Base-by-base conservation (phyloP, 2,329 filamentous ascomycete species). In the Lizonia empirigonia region DNA sequence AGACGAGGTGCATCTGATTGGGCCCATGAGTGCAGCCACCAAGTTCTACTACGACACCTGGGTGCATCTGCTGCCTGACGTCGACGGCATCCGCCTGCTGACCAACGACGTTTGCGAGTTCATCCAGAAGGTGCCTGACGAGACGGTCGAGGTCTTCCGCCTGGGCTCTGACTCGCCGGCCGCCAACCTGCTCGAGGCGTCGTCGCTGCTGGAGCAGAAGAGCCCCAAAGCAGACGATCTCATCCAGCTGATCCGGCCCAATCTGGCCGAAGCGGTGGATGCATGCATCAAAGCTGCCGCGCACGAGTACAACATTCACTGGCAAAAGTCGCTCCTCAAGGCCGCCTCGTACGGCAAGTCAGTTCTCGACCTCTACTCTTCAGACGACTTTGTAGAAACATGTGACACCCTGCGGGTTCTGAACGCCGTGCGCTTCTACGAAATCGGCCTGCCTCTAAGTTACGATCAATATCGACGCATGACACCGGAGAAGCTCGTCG, bases 381-480 rank as follows among this genome's bases (percentile, higher is more conserved):
- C 92, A 68, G 94, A 99, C 67, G 93, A 99, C 59, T 99, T 97
- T 74, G 94, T 99, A 45, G 93, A 97, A 57, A 97, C 97, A 87
- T 96, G 91, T 62, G 93, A 99, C 73, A 94, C 88, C 1, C 77
- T 99, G 13, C 87, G 94, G 13, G 92, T 99, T 0, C 80, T 99
- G 38, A 97, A 97, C 64, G 93, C 93, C 6, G 89, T 93, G 10
- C 86, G 94, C 42, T 95, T 89, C 72, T 97, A 94, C 69, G 89
- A 95, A 64, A 83, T 97, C 44, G 94, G 94, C 2, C 78, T 99
- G 18, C 91, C 93, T 0, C 73, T 99, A 4, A 96, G 92, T 4
- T 96, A 94, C 68, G 92, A 97, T 57, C 93, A 99, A 72, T 97
- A 94, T 70, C 84, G 94, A 58, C 88, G 91, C 5, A 82, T 99